A percentile compares a stretch with the other conserved stretches of the same genome.
Conservation (phyloP, 768 basidiomycete genomes). For the Austroboletus eburneus region DNA sequence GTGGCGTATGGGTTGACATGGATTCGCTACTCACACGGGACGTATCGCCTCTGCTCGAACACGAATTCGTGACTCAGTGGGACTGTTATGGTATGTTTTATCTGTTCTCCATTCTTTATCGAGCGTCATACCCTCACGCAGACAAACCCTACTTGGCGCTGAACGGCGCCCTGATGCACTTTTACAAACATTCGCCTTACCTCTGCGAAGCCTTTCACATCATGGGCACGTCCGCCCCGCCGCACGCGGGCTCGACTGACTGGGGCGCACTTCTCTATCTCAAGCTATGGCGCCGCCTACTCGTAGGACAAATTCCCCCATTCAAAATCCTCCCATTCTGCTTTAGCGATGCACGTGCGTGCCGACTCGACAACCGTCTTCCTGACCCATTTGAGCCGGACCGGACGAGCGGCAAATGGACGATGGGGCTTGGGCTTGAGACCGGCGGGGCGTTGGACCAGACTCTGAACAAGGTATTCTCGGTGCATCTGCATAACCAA, state of each 20-base stretch:
- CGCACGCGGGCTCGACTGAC: constrained; percentile 77
- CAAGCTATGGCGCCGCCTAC: constrained; percentile 83
- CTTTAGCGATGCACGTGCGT: constrained; percentile 88
- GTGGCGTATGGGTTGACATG: constrained; percentile 98
- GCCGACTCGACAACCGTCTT: constrained; percentile 87
- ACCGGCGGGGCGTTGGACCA: constrained; percentile 61
- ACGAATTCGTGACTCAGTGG: constrained; percentile 98
- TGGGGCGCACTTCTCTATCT: constrained; percentile 93
- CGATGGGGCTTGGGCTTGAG: constrained; percentile 55
- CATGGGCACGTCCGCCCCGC: constrained; percentile 72
- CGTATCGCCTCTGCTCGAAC: constrained; percentile 80
- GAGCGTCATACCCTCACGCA: constrained; percentile 30
- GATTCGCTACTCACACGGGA: constrained; percentile 90
- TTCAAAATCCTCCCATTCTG: constrained; percentile 95
- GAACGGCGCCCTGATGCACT: constrained; percentile 95
- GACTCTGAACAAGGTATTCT: constrained; percentile 69
- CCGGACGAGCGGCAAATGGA: constrained; percentile 57
- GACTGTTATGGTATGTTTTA: constrained; percentile 83
- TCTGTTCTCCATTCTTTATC: background rate
- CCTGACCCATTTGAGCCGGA: constrained; percentile 83
- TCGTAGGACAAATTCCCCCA: constrained; percentile 67
- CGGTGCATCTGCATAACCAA: constrained; percentile 92
- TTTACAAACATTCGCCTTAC: constrained; percentile 87
- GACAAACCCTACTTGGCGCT: constrained; percentile 75
- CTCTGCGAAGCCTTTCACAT: constrained; percentile 95